Percentiles rank a stretch among this genome's conserved stretches.
These are phyloP conservation scores for Alternaria atra DNA, from an alignment of 2,329 filamentous ascomycete species.

Conservation along the genomic window DNA sequence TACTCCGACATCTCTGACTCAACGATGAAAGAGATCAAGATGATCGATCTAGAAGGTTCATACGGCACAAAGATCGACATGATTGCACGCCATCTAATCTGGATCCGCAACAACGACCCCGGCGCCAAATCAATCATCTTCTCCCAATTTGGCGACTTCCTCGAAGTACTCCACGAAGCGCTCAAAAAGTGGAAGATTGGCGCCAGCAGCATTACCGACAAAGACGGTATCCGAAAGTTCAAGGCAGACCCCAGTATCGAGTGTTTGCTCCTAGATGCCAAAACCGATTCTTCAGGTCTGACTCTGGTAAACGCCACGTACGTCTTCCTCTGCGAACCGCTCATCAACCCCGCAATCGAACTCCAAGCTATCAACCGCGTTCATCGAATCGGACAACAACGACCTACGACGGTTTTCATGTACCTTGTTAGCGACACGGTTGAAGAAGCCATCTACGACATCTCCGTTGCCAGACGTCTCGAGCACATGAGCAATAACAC, in stretches of 20 bases:
- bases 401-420: constrained; percentile 92
- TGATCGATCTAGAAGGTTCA: constrained; percentile 75
- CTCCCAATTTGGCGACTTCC: constrained; percentile 86
- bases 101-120: constrained; percentile 83
- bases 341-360: constrained; percentile 92
- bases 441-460: constrained; percentile 88
- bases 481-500: constrained; percentile 71
- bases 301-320: constrained; percentile 94
- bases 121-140: constrained; percentile 94
- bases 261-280: constrained; percentile 88
- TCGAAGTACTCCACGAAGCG: constrained; percentile 75
- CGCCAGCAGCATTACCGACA: constrained; percentile 73
- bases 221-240: constrained; percentile 77
- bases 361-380: constrained; percentile 95
- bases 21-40: constrained; percentile 81
- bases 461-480: constrained; percentile 80
- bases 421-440: constrained; percentile 92
- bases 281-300: constrained; percentile 85
- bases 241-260: constrained; percentile 76
- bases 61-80: constrained; percentile 93
- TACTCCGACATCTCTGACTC: constrained; percentile 79
- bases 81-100: constrained; percentile 75
- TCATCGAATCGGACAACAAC: constrained; percentile 89
- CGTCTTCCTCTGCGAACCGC: constrained; percentile 91
- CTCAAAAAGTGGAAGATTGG: constrained; percentile 77